Evolutionary conservation across 129 eudicot species (phyloP), one percentile per base, ranked within the genome.

Genomic region (Arctium minus): DNA sequence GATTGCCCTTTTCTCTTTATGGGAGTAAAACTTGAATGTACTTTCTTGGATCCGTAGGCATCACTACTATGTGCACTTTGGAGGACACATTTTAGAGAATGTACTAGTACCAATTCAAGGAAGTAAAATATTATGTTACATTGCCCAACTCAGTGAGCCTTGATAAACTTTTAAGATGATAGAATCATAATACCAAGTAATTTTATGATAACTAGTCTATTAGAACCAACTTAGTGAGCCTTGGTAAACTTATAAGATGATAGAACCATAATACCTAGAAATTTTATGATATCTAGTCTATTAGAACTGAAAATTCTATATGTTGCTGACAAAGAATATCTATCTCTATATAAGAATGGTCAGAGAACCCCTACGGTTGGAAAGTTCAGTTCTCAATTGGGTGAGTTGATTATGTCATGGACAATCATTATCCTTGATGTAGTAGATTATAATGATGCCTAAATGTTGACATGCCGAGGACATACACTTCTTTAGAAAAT

Each of bases 11-110:
- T n/a, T 60, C 8, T 67, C 35, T 56, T n/a, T n/a, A 33, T 77
- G 10, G 11, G 48, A 36, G 32, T 75, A 46, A 56, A 60, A 35
- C 50, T 56, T 60, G 48, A 77, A 60, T 60, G 68, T 60, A 4
- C 29, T 60, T 60, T 60, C 27, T 60, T 60, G 29, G 29, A 60
- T 60, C 68, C 68, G n/a, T 60, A 77, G 80, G 80, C 80, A 10
- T 42, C 36, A 53, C 40, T 77, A 56, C 35, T 31, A 60, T 33
- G 48, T 76, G 46, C 48, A 76, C 33, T 1, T 48, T 50, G 80
- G 80, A 39, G 75, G 75, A 29, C 42, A 42, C 40, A 68, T 39
- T 37, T 31, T 27, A 69, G 48, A 67, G 35, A 7, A 67, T 67
- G 35, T 27, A 7, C 33, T 29, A 2, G 70, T 35, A 60, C 35